These are phyloP conservation scores for Parascedosporium putredinis DNA, from an alignment of 2,329 filamentous ascomycete species.

Conservation along the genomic window DNA sequence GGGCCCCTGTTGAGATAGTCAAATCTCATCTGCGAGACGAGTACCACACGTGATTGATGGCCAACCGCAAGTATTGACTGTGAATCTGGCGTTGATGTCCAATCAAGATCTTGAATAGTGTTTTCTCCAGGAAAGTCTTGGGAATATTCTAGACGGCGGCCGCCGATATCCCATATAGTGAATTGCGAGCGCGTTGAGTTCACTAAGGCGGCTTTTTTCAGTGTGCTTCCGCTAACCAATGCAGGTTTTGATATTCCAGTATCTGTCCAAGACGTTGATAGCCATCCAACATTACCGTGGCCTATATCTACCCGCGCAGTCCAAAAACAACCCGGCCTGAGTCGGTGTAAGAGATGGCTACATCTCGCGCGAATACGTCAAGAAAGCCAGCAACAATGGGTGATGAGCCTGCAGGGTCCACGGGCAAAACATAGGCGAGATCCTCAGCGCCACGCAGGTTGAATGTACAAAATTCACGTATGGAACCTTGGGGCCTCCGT, in stretches of 20 bases:
- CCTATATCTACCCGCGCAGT: constrained; percentile 61
- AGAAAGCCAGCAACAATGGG: constrained; percentile 66
- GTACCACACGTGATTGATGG: constrained; percentile 72
- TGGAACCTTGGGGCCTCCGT: constrained; percentile 15
- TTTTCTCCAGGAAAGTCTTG: constrained; percentile 64
- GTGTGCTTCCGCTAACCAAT: constrained; percentile 73
- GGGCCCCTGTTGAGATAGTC: constrained; percentile 82
- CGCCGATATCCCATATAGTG: constrained; percentile 85
- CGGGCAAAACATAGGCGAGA: constrained; percentile 61
- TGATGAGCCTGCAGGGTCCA: constrained; percentile 72
- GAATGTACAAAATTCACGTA: constrained; percentile 63
- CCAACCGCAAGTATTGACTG: constrained; percentile 89
- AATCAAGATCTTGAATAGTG: constrained; percentile 76
- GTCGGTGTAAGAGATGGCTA: constrained; percentile 74
- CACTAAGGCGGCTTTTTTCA: constrained; percentile 78
- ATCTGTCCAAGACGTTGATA: constrained; percentile 71
- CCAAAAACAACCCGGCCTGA: constrained; percentile 71
- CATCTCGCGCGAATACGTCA: constrained; percentile 76
- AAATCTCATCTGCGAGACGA: constrained; percentile 80
- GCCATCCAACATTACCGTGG: constrained; percentile 61
- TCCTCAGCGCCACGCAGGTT: constrained; percentile 50
- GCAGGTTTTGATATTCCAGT: constrained; percentile 65
- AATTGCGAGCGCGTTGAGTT: constrained; percentile 62
- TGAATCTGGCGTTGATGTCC: constrained; percentile 83
- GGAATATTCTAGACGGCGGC: constrained; percentile 70